Conservation (phyloP, 2,329 filamentous ascomycete genomes). For the Scortechinia acanthostroma region DNA sequence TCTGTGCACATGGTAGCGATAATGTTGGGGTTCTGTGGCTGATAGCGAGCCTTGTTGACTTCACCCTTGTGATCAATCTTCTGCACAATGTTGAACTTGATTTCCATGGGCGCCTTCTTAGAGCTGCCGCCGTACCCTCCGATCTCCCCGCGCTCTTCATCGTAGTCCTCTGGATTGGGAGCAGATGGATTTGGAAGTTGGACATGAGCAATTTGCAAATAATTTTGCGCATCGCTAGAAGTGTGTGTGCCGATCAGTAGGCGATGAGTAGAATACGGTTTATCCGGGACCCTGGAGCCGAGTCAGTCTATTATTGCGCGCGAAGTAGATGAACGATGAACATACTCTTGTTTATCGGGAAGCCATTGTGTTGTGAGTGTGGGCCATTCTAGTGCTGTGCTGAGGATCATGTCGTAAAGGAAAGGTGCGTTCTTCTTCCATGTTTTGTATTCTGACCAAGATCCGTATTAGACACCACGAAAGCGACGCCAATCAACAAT, state of each 20-base stretch:
- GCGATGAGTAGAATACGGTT: slow-evolving; percentile 80
- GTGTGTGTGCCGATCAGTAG: slow-evolving; percentile 92
- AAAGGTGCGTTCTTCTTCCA: slow-evolving; percentile 99
- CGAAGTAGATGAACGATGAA: slow-evolving; percentile 16
- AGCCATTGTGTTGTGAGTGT: slow-evolving; percentile 98
- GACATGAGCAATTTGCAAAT: slow-evolving; percentile 88
- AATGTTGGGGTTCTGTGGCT: slow-evolving; percentile 93
- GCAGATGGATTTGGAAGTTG: slow-evolving; percentile 76
- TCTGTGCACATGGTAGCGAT: slow-evolving; percentile 89
- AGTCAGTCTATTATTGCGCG: neutral
- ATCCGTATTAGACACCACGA: too few species aligned
- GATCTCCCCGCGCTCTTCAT: slow-evolving; percentile 86
- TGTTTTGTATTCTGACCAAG: slow-evolving; percentile 86
- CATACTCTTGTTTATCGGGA: slow-evolving; percentile 81
- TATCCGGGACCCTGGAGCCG: slow-evolving; percentile 36
- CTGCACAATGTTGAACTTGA: slow-evolving; percentile 88
- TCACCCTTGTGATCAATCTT: slow-evolving; percentile 94
- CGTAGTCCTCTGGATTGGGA: slow-evolving; percentile 76
- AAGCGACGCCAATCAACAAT: too few species aligned
- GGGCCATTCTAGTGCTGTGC: slow-evolving; percentile 92
- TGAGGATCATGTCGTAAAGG: slow-evolving; percentile 93
- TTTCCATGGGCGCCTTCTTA: slow-evolving; percentile 48
- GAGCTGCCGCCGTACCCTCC: slow-evolving; percentile 74
- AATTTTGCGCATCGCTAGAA: slow-evolving; percentile 77
- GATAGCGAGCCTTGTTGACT: slow-evolving; percentile 96